Evolutionary conservation across 371 early-diverging fungal genomes (phyloP), one percentile per base, ranked within the genome.

Genomic region (Synchytrium microbalum): DNA sequence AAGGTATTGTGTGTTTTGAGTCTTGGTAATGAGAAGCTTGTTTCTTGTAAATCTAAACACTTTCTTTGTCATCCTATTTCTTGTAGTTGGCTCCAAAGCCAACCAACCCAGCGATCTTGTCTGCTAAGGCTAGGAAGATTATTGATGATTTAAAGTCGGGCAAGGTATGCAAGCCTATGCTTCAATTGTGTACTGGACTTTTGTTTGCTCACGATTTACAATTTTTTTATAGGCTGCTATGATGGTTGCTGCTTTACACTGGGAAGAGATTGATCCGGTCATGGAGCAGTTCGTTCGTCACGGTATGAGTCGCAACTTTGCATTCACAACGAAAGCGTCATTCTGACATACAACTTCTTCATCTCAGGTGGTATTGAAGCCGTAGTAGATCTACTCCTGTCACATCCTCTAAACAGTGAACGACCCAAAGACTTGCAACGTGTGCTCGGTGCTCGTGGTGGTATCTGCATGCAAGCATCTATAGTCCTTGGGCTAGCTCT

Each of bases 191-290:
- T n/a, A n/a, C n/a, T n/a, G n/a, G n/a, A n/a, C n/a, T n/a, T n/a
- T n/a, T n/a, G n/a, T n/a, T n/a, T n/a, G n/a, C n/a, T n/a, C n/a
- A n/a, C n/a, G n/a, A n/a, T n/a, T n/a, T n/a, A n/a, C n/a, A n/a
- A n/a, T n/a, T n/a, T n/a, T n/a, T 10, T 10, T 19, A 38, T 38
- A 38, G 46, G 10, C 46, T 38, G 46, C 46, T 38, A 38, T 38
- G 46, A 38, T 38, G 46, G 46, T 38, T 10, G 46, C 46, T 38
- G 46, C 46, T 38, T 38, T 38, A 38, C 46, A 38, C 46, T 38
- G 46, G 46, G 46, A 38, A 19, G 46, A 38, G 19, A 38, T 38
- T 38, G 46, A 38, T 38, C 46, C 46, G 5, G 46, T 19, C 46
- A 38, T 38, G 46, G 46, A 38, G 46, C 46, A 38, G 19, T 38